Percentiles rank a stretch among this genome's conserved stretches.
Evolutionary conservation across 2,329 filamentous ascomycete species (phyloP).

Genomic region (Harringtonia aguacate): DNA sequence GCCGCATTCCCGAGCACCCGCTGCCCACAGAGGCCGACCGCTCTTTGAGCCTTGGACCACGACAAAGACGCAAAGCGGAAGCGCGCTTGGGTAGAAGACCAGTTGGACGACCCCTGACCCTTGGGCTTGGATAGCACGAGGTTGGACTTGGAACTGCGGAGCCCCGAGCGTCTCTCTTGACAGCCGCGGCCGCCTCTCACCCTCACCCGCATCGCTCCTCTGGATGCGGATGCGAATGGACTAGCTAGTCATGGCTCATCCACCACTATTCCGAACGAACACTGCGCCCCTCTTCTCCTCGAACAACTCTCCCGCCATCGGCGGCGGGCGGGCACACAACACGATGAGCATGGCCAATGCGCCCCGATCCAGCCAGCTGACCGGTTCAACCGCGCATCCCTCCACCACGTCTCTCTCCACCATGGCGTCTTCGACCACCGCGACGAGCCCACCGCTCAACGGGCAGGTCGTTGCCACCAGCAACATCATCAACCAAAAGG

Average conservation of each 20-base stretch:
- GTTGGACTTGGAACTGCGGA: no score
- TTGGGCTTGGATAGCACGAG: no score
- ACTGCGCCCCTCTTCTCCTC: constrained; percentile 42
- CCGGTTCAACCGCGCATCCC: constrained; percentile 46
- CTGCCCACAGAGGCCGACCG: no score
- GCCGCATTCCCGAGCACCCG: no score
- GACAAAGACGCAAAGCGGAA: no score
- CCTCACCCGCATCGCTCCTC: background rate
- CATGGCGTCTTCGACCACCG: constrained; percentile 32
- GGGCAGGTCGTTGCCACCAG: constrained; percentile 65
- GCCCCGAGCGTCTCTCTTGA: no score
- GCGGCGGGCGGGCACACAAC: constrained; percentile 32
- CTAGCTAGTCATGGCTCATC: constrained; percentile 44
- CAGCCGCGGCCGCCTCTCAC: background rate
- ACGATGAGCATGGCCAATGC: constrained; percentile 38
- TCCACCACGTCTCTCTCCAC: constrained; percentile 42
- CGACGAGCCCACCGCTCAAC: constrained; percentile 30
- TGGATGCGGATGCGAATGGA: constrained; percentile 29
- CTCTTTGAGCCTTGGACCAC: no score
- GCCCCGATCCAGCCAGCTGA: constrained; percentile 49
- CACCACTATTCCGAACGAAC: constrained; percentile 47
- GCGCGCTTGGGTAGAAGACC: no score
- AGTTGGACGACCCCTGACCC: no score
- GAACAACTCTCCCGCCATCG: constrained; percentile 27
- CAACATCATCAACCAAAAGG: constrained; percentile 96